Conservation (phyloP, 352 stramenopile genomes). For the Phytopythium cucurbitacearum region DNA sequence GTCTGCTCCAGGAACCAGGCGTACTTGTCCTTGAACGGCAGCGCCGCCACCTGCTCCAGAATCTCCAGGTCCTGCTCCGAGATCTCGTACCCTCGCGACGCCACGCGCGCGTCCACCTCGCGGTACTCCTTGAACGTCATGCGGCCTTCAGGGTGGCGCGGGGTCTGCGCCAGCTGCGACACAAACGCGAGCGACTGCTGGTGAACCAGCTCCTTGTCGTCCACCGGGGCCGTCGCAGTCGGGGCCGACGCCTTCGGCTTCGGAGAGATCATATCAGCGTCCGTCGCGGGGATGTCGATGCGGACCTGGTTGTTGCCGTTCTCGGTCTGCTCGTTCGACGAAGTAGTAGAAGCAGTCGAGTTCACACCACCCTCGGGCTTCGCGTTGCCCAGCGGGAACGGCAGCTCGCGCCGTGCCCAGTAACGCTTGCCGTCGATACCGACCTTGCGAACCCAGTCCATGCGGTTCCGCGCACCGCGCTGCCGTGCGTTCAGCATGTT, state of each 20-base stretch:
- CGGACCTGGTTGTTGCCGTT: constrained; percentile 8
- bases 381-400: constrained; percentile 36
- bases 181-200: constrained; percentile 84
- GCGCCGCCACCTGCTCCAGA: constrained; percentile 74
- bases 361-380: constrained; percentile 20
- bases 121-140: constrained; percentile 89
- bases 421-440: constrained; percentile 79
- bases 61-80: constrained; percentile 86
- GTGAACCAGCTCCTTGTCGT: constrained; percentile 64
- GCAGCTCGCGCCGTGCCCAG: constrained; percentile 71
- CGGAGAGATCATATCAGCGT: constrained; percentile 41
- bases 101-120: constrained; percentile 81
- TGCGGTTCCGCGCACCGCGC: constrained; percentile 70
- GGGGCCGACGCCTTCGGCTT: constrained; percentile 13
- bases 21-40: constrained; percentile 82
- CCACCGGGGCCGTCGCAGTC: constrained; percentile 1
- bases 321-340: constrained; percentile 8
- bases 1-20: constrained; percentile 84
- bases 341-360: constrained; percentile 4
- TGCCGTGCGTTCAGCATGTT: constrained; percentile 86
- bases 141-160: constrained; percentile 70
- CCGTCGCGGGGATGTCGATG: constrained; percentile 37
- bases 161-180: constrained; percentile 79
- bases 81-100: constrained; percentile 84
- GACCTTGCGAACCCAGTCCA: constrained; percentile 84